Base-by-base conservation (phyloP, 2,329 filamentous ascomycete species). In the Chrysoporthe puriensis region DNA sequence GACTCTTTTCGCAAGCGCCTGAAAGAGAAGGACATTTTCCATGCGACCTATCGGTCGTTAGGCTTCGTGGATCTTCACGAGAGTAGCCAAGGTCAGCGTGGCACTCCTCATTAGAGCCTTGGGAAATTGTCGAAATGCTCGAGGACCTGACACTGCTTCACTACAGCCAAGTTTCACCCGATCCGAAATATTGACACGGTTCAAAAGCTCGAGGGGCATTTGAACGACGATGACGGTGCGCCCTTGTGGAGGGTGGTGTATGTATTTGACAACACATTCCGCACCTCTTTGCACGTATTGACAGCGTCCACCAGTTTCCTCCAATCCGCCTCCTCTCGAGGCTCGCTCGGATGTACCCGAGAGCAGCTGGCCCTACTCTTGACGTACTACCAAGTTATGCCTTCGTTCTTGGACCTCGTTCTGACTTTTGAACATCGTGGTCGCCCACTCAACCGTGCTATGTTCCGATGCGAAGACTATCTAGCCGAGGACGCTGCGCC, bases 361-460 rank as follows among this genome's bases (percentile, higher is more conserved):
- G 71, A 73, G 7, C 72, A 73, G 48, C 56, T 73, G 18, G 50
- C 50, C 2, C 46, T 64, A 9, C 52, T 74, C 40, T 63, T 74
- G 4, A 72, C 70, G 9, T 69, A 73, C 43, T 68, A 71, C 56
- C 72, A 73, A 69, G 72, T 73, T 59, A 73, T 73, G 72, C 71
- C 73, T 13, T 70, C 65, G 11, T 72, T 73, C 58, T 50, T 73
- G 13, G 72, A 74, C 44, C 66, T 73, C 9, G 13, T 71, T 9
- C 64, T 74, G 42, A 69, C 70, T 8, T 72, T 73, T 50, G 66
- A 62, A 5, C 46, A 42, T 4, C 66, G 72, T 1, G 62, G 59
- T 16, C 34, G 59, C 1, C 69, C 72, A 3, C 34, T 68, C 3
- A 65, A 60, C 1, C 62, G 67, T 7, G 68, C 71, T 5, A 58